Base-by-base conservation (phyloP, 164 flowering plant species). In the Vitis rupestris region DNA sequence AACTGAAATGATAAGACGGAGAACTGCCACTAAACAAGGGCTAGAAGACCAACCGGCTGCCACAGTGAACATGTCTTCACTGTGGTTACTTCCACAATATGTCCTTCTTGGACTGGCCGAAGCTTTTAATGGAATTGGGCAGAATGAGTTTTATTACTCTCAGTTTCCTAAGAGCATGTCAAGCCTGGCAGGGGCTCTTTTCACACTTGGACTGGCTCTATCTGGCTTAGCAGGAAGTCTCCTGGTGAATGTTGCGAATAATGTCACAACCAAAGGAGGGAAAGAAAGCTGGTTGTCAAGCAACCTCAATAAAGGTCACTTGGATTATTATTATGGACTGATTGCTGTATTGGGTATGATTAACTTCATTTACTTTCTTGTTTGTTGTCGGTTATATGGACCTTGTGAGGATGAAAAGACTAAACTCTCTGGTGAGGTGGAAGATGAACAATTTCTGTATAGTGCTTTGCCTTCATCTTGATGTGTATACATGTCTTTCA, bases 101-200 rank as follows among this genome's bases (percentile, higher is more conserved):
- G 59, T 68, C 30, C 48, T 83, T 7, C 6, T 8, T 12, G 88
- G 88, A 3, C 10, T 86, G 16, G 80, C 86, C 4, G 85, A 81
- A 70, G 85, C 81, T 1, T 71, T 83, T 37, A 65, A 66, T 53
- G 80, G 73, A 9, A 63, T 86, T 1, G 87, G 75, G 1, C 85
- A 81, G 50, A 73, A 54, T 7, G 82, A 84, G 54, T 86, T 84
- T 67, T 84, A 60, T 27, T 81, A 79, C 67, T 59, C 79, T 2
- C 72, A 81, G 64, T 69, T 82, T 23, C 86, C 90, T 1, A 84
- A 71, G 63, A 79, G 77, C 65, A 84, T 87, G 86, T 74, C 85
- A 1, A 82, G 85, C 50, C 67, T 84, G 16, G 88, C 83, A 3
- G 29, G 77, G 15, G 70, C 76, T 51, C 75, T 87, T 11, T 58